Percentiles rank a stretch among this genome's conserved stretches.
Conservation (phyloP, 495 filamentous ascomycete species). For the Neurospora sp. region DNA sequence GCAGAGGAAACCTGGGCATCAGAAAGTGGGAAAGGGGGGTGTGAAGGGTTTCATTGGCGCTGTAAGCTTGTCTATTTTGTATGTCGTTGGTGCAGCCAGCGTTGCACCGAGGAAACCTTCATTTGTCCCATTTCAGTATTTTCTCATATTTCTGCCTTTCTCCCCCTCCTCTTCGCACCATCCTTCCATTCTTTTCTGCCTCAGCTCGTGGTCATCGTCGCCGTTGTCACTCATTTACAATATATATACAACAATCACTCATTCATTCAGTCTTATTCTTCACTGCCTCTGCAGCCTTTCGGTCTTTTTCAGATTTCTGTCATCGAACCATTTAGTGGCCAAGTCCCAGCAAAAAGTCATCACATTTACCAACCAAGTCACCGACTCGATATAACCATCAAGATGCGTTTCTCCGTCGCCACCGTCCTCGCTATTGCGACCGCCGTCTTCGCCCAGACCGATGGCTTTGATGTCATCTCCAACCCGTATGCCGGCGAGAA, state of each 20-base stretch:
- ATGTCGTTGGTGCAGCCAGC: conserved; percentile 1
- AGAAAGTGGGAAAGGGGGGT: not conserved
- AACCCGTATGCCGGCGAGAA: conserved; percentile 23
- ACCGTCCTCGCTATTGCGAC: conserved; percentile 34
- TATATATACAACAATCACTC: conserved; percentile 8
- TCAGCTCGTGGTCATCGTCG: not conserved
- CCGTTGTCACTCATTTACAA: conserved; percentile 5
- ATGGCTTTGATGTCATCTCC: conserved; percentile 30
- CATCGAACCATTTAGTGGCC: conserved; percentile 3
- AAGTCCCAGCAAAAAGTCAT: not conserved
- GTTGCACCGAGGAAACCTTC: not conserved
- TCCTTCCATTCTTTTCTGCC: conserved; percentile 5
- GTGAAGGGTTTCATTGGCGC: conserved; percentile 2
- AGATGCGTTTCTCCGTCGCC: conserved; percentile 35
- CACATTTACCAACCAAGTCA: not conserved
- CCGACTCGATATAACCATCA: conserved; percentile 12
- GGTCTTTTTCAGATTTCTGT: conserved; percentile 7
- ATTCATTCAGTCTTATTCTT: not conserved
- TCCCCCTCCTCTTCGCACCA: conserved; percentile 1
- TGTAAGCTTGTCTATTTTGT: not conserved
- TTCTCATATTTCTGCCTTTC: conserved; percentile 1
- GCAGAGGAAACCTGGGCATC: not conserved
- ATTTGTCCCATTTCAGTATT: conserved; percentile 1
- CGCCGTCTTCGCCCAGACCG: conserved; percentile 31
- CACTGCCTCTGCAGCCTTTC: not conserved